These are phyloP conservation scores for Mycena metata DNA, from an alignment of 768 basidiomycete species.

Conservation along the genomic window DNA sequence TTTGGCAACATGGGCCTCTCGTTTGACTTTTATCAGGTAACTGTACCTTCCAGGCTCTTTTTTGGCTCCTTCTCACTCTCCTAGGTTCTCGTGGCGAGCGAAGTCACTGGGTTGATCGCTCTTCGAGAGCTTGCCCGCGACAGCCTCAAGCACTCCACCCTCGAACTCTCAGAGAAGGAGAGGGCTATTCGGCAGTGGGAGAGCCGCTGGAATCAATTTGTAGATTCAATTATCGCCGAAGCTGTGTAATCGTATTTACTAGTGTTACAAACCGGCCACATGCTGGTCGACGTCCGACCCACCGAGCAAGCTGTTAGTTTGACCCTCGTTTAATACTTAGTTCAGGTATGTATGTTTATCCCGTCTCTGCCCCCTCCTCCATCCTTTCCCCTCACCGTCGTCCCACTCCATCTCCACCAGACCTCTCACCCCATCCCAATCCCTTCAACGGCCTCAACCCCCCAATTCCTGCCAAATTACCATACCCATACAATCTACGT, in stretches of 20 bases:
- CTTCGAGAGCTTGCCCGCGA: conserved; percentile 75
- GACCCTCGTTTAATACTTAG: conserved; percentile 16
- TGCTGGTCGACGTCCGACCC: conserved; percentile 6
- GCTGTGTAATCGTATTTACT: conserved; percentile 23
- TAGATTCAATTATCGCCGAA: conserved; percentile 43
- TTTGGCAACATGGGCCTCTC: conserved; percentile 86
- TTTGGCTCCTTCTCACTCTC: not conserved
- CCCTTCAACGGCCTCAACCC: conserved; percentile 52
- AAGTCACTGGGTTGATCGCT: conserved; percentile 73
- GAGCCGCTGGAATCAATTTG: conserved; percentile 60
- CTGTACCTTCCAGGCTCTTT: conserved; percentile 7
- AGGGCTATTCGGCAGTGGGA: conserved; percentile 60
- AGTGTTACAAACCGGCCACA: not conserved
- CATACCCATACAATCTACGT: conserved; percentile 66
- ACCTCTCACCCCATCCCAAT: conserved; percentile 57
- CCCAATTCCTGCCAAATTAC: conserved; percentile 53
- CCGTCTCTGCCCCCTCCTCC: conserved; percentile 53
- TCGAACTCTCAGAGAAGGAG: conserved; percentile 61
- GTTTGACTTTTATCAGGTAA: conserved; percentile 83
- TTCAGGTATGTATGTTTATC: conserved; percentile 53
- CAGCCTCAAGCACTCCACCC: conserved; percentile 72
- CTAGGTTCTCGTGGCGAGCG: conserved; percentile 77
- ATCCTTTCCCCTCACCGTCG: conserved; percentile 72
- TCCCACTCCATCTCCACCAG: conserved; percentile 68
- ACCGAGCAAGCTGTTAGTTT: not conserved